A percentile compares a stretch with the other conserved stretches of the same genome.
phyloP scores from a whole-genome alignment of 83 land plant genomes.

The Picea abies region DNA sequence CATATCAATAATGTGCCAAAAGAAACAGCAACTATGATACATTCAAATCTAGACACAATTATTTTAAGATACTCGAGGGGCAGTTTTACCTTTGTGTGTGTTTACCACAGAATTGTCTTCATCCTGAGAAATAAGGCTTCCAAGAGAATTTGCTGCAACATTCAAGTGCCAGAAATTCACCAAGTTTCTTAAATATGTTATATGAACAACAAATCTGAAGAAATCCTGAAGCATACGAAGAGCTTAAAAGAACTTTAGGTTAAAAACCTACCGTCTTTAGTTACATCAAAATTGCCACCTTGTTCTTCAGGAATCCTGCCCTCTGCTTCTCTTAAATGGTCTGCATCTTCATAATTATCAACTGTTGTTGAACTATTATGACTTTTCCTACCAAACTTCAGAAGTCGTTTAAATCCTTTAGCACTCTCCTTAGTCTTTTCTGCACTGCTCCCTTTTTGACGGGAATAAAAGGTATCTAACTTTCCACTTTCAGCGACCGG shows the following conservation, averaged over 20 bases:
- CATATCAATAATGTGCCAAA: neutral
- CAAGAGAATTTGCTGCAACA: slow-evolving; percentile 18
- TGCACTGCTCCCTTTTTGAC: slow-evolving; percentile 15
- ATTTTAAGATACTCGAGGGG: neutral
- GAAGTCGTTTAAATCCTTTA: slow-evolving; percentile 54
- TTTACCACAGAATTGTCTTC: slow-evolving; percentile 2
- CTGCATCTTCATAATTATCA: slow-evolving; percentile 8
- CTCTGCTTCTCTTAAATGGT: slow-evolving; percentile 2
- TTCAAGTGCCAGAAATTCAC: neutral
- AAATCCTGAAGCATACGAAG: neutral
- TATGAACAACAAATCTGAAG: neutral
- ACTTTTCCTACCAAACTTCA: slow-evolving; percentile 67
- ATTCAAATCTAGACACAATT: neutral
- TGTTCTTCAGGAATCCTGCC: neutral
- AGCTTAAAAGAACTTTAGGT: neutral
- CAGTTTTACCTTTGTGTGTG: slow-evolving; percentile 16
- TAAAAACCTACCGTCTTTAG: neutral
- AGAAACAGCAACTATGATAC: neutral
- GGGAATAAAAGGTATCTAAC: slow-evolving; percentile 10
- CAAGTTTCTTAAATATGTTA: neutral
- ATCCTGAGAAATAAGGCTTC: slow-evolving; percentile 20
- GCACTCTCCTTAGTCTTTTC: slow-evolving; percentile 62
- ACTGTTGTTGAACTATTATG: slow-evolving; percentile 14
- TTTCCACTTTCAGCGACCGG: slow-evolving; percentile 4
- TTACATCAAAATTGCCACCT: slow-evolving; percentile 11